Evolutionary conservation across 495 filamentous ascomycete species (phyloP).

Genomic region (Penicillium parvum): DNA sequence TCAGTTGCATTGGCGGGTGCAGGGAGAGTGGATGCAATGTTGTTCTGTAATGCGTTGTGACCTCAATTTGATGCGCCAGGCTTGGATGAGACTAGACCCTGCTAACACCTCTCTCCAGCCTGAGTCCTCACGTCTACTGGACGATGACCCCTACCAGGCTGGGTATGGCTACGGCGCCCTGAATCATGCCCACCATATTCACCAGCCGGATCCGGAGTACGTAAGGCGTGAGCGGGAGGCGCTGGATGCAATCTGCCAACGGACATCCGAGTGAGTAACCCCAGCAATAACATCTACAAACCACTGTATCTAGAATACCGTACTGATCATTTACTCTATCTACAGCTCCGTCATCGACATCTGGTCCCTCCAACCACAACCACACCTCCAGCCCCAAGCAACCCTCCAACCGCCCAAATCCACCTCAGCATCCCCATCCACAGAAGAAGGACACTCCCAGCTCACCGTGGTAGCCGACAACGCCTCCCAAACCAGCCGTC

Average conservation of each 20-base stretch:
- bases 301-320: too few species aligned
- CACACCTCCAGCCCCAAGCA: slow-evolving; percentile 44
- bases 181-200: slow-evolving; percentile 33
- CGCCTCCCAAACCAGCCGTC: slow-evolving; percentile 13
- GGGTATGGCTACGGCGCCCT: slow-evolving; percentile 47
- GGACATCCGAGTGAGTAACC: slow-evolving; percentile 47
- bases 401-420: slow-evolving; percentile 36
- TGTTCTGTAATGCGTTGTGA: slow-evolving; percentile 17
- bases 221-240: slow-evolving; percentile 49
- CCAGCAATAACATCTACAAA: too few species aligned
- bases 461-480: slow-evolving; percentile 20
- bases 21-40: not conserved
- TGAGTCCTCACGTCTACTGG: slow-evolving; percentile 49
- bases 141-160: slow-evolving; percentile 48
- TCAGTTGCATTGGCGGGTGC: not conserved
- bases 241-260: slow-evolving; percentile 49
- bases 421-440: slow-evolving; percentile 24
- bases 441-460: slow-evolving; percentile 17
- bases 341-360: slow-evolving; percentile 46
- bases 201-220: slow-evolving; percentile 47
- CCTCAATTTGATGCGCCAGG: slow-evolving; percentile 15
- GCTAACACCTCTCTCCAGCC: slow-evolving; percentile 32
- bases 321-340: not conserved
- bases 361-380: slow-evolving; percentile 48
- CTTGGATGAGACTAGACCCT: slow-evolving; percentile 2